Evolutionary conservation across 306 rosid species (phyloP), one percentile per base, ranked within the genome.

Genomic region (Senna siamea): DNA sequence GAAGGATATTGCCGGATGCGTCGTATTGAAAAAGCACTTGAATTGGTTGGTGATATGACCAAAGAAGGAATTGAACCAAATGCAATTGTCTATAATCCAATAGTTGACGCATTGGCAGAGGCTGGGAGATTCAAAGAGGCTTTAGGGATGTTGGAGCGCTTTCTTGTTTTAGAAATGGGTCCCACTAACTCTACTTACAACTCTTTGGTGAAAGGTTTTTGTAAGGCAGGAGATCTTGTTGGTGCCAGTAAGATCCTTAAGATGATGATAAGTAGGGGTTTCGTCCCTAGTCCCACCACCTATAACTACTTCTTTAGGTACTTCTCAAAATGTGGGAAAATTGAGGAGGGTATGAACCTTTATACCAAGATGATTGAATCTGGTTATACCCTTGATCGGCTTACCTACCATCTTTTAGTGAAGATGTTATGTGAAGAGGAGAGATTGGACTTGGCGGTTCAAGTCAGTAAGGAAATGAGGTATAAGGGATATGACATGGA

Each of bases 1-100:
- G 96, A 89, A 87, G 97, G 96, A 41, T 91, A 94, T 57, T 91
- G 97, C 30, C 79, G 96, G 62, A 89, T 88, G 98, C 85, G 88
- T 34, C 85, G 88, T 22, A 66, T 86, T 30, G 96, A 91, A 73
- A 83, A 59, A 65, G 96, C 96, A 4, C 83, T 89, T 63, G 90
- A 87, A 69, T 75, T 89, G 89, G 89, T 89, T 62, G 85, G 77
- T 57, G 90, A 88, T 74, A 88, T 91, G 97, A 83, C 76, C 76
- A 76, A 62, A 46, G 89, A 87, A 62, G 90, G 96, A 78, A 77
- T 91, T 74, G 76, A 84, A 81, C 93, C 90, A 11, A 89, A 91
- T 84, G 89, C 85, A 23, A 89, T 91, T 28, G 88, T 94, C 9
- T 94, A 87, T 79, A 94, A 94, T 70, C 89, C 97, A 2, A 89